These are phyloP conservation scores for Phylloporus gajari DNA, from an alignment of 1,284 basidiomycete species.

Conservation along the genomic window DNA sequence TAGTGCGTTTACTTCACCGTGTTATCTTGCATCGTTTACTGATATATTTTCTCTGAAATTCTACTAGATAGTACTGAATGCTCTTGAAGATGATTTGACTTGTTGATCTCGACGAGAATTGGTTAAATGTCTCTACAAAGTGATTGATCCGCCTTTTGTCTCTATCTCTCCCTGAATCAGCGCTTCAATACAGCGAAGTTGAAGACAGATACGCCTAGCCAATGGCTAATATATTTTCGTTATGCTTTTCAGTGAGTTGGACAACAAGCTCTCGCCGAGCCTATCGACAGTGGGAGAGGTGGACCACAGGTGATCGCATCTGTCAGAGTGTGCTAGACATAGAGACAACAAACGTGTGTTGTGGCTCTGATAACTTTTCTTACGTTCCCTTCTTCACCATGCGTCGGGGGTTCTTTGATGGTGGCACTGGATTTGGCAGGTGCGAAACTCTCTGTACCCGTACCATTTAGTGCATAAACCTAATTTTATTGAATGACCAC, in stretches of 20 bases:
- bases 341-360: background rate
- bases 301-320: background rate
- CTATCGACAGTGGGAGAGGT: background rate
- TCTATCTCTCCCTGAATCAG: background rate
- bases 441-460: background rate
- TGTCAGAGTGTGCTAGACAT: background rate
- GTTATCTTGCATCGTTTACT: background rate
- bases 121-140: slow-evolving; percentile 4
- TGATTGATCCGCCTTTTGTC: background rate
- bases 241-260: background rate
- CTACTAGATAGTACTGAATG: background rate
- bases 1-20: slow-evolving; percentile 7
- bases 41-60: background rate
- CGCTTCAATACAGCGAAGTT: background rate
- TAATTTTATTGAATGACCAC: background rate
- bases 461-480: background rate
- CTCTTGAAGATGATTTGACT: background rate
- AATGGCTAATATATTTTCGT: background rate
- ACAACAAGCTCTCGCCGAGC: background rate
- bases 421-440: background rate
- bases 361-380: background rate
- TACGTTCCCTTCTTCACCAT: background rate
- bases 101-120: background rate
- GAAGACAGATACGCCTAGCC: background rate
- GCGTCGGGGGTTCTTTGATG: background rate